Conservation (phyloP, 176 grass and related monocot species). For the Musa acuminata region DNA sequence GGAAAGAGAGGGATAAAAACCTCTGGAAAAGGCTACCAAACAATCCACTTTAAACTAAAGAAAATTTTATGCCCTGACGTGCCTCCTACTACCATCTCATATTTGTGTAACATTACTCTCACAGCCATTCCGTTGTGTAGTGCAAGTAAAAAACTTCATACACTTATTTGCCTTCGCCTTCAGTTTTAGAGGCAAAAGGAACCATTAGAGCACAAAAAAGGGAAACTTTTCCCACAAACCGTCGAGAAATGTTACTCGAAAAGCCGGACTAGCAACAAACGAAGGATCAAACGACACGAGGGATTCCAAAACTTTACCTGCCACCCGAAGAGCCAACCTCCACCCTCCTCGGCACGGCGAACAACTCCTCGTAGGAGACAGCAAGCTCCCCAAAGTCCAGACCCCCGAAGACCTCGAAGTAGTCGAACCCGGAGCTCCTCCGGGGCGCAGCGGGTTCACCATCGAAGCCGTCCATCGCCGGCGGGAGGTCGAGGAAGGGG, state of each 20-base stretch:
- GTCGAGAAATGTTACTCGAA: not conserved
- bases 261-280: not conserved
- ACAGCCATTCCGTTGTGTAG: not conserved
- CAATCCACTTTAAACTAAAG: not conserved
- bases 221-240: not conserved
- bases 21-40: too few species aligned
- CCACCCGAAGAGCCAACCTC: constrained; percentile 41
- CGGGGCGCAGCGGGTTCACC: constrained; percentile 2
- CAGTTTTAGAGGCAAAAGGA: not conserved
- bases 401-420: constrained; percentile 67
- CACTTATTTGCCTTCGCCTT: not conserved
- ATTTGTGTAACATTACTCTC: too few species aligned
- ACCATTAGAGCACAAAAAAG: not conserved
- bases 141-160: not conserved
- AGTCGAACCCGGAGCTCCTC: constrained; percentile 25
- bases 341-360: constrained; percentile 30
- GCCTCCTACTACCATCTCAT: not conserved
- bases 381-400: constrained; percentile 62
- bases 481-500: constrained; percentile 79
- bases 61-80: not conserved
- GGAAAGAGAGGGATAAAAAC: too few species aligned
- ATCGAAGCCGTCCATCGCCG: constrained; percentile 5
- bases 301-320: constrained; percentile 6
- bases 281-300: too few species aligned
- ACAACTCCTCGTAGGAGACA: constrained; percentile 61